Evolutionary conservation across 1,139 yeast species (phyloP).

Genomic region (Saccharomyces hybrid): DNA sequence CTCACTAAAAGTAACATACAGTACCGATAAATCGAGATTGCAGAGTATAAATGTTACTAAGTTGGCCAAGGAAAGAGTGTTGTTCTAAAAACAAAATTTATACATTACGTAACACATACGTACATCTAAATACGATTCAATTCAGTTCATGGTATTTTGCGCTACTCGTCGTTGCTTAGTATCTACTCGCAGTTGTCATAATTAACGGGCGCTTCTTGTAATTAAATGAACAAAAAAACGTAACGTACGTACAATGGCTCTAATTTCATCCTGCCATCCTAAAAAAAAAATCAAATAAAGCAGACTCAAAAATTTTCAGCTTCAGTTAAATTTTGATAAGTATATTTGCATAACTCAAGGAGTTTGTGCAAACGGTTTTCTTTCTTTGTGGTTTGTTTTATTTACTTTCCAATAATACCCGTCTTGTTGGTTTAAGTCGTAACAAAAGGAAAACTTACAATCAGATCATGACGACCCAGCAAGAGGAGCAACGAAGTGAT

Average conservation of each 20-base stretch:
- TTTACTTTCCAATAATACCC: neutral
- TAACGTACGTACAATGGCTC: neutral
- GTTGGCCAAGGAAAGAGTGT: constrained; percentile 78
- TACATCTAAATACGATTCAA: neutral
- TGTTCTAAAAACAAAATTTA: constrained; percentile 8
- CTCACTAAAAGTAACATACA: constrained; percentile 33
- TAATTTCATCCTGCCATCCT: neutral
- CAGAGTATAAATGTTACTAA: constrained; percentile 62
- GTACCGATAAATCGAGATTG: neutral
- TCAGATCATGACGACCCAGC: neutral
- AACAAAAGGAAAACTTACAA: neutral
- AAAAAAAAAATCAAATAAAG: neutral
- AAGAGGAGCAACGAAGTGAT: neutral
- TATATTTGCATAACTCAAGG: neutral
- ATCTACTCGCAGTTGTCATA: neutral
- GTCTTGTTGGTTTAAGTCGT: neutral
- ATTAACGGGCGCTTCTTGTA: neutral
- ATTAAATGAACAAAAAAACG: neutral
- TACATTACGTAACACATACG: neutral
- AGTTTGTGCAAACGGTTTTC: neutral
- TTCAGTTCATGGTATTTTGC: neutral
- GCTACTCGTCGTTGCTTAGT: neutral
- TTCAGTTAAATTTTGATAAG: neutral
- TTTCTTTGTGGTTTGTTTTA: neutral
- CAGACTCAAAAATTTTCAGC: neutral